Evolutionary conservation across 768 basidiomycete genomes (phyloP), one percentile per base, ranked within the genome.

Genomic region (Rhodotorula kratochvilovae): DNA sequence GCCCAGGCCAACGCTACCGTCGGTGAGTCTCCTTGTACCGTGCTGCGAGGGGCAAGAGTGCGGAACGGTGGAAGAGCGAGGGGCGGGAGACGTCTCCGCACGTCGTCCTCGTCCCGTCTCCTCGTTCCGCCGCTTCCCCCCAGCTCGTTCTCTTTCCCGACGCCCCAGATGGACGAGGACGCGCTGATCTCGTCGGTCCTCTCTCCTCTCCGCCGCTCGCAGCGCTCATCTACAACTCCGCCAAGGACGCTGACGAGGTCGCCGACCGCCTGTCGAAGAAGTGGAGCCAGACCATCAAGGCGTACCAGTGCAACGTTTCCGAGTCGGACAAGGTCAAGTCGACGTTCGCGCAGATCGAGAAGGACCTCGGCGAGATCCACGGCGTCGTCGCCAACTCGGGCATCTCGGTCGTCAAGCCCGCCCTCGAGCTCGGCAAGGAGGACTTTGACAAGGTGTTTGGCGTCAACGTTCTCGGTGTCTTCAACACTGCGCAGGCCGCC

Each of bases 401-500:
- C 5, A 83, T 87, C 23, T 87, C 87, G 0, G 83, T 86, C 50
- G 83, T 86, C 54, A 88, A 88, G 79, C 85, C 86, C 0, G 87
- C 87, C 0, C 60, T 87, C 33, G 85, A 89, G 4, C 79, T 88
- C 67, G 82, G 81, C 2, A 76, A 81, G 8, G 84, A 86, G 0
- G 88, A 89, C 66, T 89, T 87, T 80, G 76, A 81, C 2, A 80
- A 77, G 21, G 83, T 88, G 0, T 88, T 83, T 71, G 82, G 82
- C 60, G 84, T 85, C 25, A 89, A 89, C 70, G 87, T 88, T 15
- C 85, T 83, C 39, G 88, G 87, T 2, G 87, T 87, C 2, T 88
- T 87, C 82, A 87, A 88, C 70, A 84, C 84, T 10, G 83, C 85
- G 27, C 83, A 85, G 21, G 87, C 85, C 4, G 85, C 84, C 27